Percentiles rank a stretch among this genome's conserved stretches.
phyloP scores from a whole-genome alignment of 2,329 filamentous ascomycete genomes.

The Trichoderma koningiopsis region DNA sequence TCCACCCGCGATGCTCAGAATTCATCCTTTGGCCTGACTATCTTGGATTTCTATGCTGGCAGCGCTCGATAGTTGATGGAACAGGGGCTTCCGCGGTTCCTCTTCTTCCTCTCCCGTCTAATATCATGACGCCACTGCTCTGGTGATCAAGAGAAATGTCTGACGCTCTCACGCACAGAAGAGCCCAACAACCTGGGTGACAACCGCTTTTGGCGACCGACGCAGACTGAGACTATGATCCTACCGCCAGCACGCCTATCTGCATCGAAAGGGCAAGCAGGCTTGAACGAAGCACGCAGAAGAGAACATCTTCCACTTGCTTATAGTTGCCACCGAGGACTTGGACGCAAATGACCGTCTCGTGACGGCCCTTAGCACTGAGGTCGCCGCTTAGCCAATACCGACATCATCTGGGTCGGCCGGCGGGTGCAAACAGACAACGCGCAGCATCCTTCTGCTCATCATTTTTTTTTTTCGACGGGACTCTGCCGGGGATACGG shows the following conservation, averaged over 20 bases:
- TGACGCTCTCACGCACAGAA: not conserved
- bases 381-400: not conserved
- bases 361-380: not conserved
- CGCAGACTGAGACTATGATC: not conserved
- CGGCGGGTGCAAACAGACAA: not conserved
- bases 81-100: not conserved
- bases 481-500: not conserved
- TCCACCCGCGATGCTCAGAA: not conserved
- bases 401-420: not conserved
- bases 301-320: not conserved
- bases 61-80: not conserved
- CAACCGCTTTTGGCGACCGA: not conserved
- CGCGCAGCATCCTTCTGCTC: not conserved
- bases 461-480: not conserved
- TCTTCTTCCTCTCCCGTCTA: not conserved
- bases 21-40: not conserved
- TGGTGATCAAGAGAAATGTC: not conserved
- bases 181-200: not conserved
- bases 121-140: constrained; percentile 5
- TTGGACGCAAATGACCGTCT: not conserved
- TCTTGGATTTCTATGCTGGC: not conserved
- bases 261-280: not conserved
- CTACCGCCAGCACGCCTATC: not conserved
- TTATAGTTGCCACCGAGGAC: not conserved
- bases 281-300: not conserved